phyloP scores from a whole-genome alignment of 768 basidiomycete species.

The Kondoa malvinella region DNA sequence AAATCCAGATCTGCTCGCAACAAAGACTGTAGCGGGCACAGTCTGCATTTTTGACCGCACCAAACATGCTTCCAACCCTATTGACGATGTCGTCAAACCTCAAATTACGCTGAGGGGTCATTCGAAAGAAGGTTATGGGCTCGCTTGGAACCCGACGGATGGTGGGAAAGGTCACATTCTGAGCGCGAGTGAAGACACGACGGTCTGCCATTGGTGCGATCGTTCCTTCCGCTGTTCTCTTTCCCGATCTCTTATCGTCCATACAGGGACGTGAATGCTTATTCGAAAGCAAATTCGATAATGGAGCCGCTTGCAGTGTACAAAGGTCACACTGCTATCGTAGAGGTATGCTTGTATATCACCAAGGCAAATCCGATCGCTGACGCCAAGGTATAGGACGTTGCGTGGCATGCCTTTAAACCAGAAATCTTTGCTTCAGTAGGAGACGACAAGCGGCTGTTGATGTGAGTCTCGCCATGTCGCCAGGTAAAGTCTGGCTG shows the following conservation, averaged over 20 bases:
- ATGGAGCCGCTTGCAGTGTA: constrained; percentile 74
- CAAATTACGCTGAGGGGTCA: constrained; percentile 84
- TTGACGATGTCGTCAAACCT: constrained; percentile 61
- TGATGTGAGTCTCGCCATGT: constrained; percentile 48
- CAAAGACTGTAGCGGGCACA: constrained; percentile 76
- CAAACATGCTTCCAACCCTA: constrained; percentile 86
- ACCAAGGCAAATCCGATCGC: constrained; percentile 10
- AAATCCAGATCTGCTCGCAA: constrained; percentile 91
- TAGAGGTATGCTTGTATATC: constrained; percentile 45
- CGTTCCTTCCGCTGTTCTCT: not conserved
- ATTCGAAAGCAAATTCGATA: constrained; percentile 53
- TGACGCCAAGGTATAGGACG: constrained; percentile 46
- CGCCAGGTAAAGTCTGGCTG: not conserved
- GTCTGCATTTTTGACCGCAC: constrained; percentile 92
- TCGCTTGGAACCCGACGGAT: constrained; percentile 67
- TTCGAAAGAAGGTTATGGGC: constrained; percentile 85
- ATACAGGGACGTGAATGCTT: constrained; percentile 75
- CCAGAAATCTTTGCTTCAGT: constrained; percentile 83
- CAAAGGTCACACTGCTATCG: constrained; percentile 74
- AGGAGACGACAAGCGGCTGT: constrained; percentile 83
- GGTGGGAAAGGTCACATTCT: constrained; percentile 61
- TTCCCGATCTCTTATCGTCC: not conserved
- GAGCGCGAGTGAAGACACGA: constrained; percentile 88
- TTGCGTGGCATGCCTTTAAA: constrained; percentile 77
- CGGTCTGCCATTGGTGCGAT: constrained; percentile 75